A percentile compares a stretch with the other conserved stretches of the same genome.
Evolutionary conservation across 179 eudicot genomes (phyloP).

Genomic region (Amaranthus tricolor): DNA sequence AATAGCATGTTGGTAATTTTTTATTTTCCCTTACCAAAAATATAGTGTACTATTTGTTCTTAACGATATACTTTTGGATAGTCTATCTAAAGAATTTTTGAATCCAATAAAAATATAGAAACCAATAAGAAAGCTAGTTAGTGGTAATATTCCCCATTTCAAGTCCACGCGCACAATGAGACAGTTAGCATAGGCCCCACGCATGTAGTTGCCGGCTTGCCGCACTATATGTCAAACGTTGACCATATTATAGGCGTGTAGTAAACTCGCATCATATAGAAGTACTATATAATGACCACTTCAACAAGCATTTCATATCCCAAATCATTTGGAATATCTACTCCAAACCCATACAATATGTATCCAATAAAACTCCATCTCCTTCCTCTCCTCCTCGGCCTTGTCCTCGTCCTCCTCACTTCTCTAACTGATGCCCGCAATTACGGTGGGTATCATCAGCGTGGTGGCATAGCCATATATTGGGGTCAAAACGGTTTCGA

Average conservation of each 20-base stretch:
- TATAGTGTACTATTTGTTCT: too few relatives aligned
- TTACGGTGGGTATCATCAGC: background rate
- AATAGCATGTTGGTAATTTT: too few relatives aligned
- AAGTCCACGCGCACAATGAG: slow-evolving; percentile 24
- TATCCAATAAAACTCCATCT: slow-evolving; percentile 20
- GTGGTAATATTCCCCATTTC: slow-evolving; percentile 8
- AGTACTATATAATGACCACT: slow-evolving; percentile 16
- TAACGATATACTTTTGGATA: background rate
- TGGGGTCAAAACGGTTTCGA: slow-evolving; percentile 65
- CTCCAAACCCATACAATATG: slow-evolving; percentile 21
- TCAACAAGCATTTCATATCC: background rate
- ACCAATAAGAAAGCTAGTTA: slow-evolving; percentile 12
- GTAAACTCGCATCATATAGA: background rate
- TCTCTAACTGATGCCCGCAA: slow-evolving; percentile 13
- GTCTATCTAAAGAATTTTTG: background rate
- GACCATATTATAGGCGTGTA: slow-evolving; percentile 19
- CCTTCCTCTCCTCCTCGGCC: slow-evolving; percentile 25
- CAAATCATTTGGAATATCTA: background rate
- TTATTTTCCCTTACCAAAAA: too few relatives aligned
- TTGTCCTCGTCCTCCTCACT: slow-evolving; percentile 25
- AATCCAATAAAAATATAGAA: background rate
- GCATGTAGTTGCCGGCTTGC: slow-evolving; percentile 2
- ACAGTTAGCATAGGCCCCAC: background rate
- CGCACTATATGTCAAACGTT: slow-evolving; percentile 22
- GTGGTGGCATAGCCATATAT: slow-evolving; percentile 35